Conservation (phyloP, 805 yeast species). For the Danielozyma ontarioensis region DNA sequence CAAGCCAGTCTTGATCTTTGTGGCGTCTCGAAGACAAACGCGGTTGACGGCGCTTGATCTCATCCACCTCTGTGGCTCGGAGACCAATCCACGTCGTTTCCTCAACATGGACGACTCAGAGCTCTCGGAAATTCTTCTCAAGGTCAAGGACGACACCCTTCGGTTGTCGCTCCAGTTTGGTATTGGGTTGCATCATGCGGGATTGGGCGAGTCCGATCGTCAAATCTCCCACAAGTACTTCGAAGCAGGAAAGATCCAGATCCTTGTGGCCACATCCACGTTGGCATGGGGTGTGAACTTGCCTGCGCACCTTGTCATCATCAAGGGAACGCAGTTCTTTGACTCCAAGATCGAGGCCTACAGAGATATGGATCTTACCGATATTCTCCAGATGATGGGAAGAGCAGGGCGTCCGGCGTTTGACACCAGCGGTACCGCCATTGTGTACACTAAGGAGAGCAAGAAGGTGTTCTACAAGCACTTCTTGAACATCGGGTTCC, state of each 20-base stretch:
- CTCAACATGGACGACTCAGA: constrained; percentile 62
- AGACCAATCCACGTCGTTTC: constrained; percentile 69
- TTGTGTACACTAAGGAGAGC: constrained; percentile 70
- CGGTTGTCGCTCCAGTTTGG: constrained; percentile 71
- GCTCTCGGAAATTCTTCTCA: constrained; percentile 41
- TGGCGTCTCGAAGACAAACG: constrained; percentile 80
- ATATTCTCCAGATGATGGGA: constrained; percentile 81
- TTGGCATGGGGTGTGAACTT: constrained; percentile 85
- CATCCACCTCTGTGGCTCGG: constrained; percentile 75
- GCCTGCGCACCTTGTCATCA: constrained; percentile 74
- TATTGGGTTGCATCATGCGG: constrained; percentile 80
- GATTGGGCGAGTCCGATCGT: constrained; percentile 69
- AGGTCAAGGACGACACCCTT: constrained; percentile 80
- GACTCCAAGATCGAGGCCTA: constrained; percentile 64
- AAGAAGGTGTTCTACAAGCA: constrained; percentile 75
- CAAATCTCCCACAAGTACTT: constrained; percentile 65
- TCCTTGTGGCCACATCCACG: constrained; percentile 75
- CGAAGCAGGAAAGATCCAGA: constrained; percentile 65
- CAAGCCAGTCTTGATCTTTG: constrained; percentile 81
- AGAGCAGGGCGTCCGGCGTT: constrained; percentile 81
- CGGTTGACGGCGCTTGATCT: constrained; percentile 74
- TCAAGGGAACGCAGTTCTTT: constrained; percentile 70
- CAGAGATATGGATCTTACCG: constrained; percentile 78
- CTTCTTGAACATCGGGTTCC: constrained; percentile 73
- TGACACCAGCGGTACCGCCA: constrained; percentile 73